These are phyloP conservation scores for Scolecobasidium constrictum DNA, from an alignment of 2,329 filamentous ascomycete genomes.

Conservation along the genomic window DNA sequence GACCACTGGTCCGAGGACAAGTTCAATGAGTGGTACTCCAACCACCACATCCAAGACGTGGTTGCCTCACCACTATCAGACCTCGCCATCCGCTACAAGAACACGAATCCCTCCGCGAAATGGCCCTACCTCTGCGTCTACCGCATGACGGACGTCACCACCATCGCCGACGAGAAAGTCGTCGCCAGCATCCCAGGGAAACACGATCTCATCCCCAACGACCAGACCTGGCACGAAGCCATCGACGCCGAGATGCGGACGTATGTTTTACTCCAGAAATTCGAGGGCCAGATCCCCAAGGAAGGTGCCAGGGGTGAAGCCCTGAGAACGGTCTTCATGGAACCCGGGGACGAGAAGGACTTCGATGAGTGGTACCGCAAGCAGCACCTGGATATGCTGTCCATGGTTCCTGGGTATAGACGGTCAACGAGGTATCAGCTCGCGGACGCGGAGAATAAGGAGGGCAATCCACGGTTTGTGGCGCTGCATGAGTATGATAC, in stretches of 20 bases:
- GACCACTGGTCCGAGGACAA: constrained; percentile 6
- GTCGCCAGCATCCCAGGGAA: constrained; percentile 6
- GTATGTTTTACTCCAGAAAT: constrained; percentile 8
- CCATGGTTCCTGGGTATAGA: constrained; percentile 14
- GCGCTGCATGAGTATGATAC: constrained; percentile 16
- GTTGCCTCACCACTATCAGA: constrained; percentile 9
- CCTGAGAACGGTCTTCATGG: constrained; percentile 13
- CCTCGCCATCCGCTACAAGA: constrained; percentile 12
- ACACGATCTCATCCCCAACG: constrained; percentile 7
- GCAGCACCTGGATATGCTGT: constrained; percentile 12
- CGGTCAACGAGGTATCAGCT: constrained; percentile 16
- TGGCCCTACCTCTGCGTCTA: constrained; percentile 12
- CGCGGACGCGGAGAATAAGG: constrained; percentile 9
- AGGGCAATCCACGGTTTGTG: constrained; percentile 12
- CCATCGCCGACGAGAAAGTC: constrained; percentile 6
- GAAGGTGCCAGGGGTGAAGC: constrained; percentile 9
- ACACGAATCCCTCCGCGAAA: constrained; percentile 5
- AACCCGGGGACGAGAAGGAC: constrained; percentile 15
- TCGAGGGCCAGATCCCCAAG: constrained; percentile 8
- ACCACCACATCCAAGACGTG: constrained; percentile 10
- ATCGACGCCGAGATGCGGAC: constrained; percentile 5
- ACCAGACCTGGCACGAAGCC: constrained; percentile 7
- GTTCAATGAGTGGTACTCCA: constrained; percentile 12
- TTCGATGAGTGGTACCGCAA: constrained; percentile 19
- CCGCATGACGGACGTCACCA: constrained; percentile 11